Base-by-base conservation (phyloP, 2,329 filamentous ascomycete species). In the Colletotrichum coccodes region DNA sequence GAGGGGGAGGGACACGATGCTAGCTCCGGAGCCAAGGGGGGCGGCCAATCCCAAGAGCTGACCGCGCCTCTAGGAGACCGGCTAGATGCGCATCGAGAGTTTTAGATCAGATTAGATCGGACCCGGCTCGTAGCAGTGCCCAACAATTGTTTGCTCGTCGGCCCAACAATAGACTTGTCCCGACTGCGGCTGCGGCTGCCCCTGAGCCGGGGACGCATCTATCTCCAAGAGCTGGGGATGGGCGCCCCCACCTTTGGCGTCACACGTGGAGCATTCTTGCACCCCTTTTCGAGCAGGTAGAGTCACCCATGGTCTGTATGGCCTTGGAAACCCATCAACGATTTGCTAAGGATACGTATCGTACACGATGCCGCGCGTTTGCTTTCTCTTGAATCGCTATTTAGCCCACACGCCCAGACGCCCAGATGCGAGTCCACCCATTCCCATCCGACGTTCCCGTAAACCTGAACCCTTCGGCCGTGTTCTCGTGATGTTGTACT, bases 91-190 rank as follows among this genome's bases (percentile, higher is more conserved):
- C 42, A 30, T n/a, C 32, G 36, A 60, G 32, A n/a, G 56, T 5
- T 21, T 36, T 60, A 60, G 57, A 60, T 50, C 44, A 50, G 30
- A 52, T 52, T 52, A 52, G 49, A 52, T 49, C 23, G 23, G 40
- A 59, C n/a, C 42, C n/a, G 56, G 40, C 11, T 32, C 8, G 12
- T 59, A 2, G 56, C 40, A 59, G 14, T 34, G 16, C 56, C 30
- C 56, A 59, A 47, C 12, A 23, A 21, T 18, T 34, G 38, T 14
- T 38, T 58, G 54, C 54, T 44, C 30, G 36, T 14, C 16, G 11
- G 56, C 42, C 42, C 16, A 47, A 59, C 42, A 32, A 18, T 46
- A 21, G 40, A 58, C 23, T 34, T 58, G 28, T 34, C 7, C 30
- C 26, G n/a, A 44, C 28, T 36, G 32, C 56, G 42, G 44, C 44